Evolutionary conservation across 2,329 filamentous ascomycete species (phyloP), one percentile per base, ranked within the genome.

Genomic region (Penicillium sp.): DNA sequence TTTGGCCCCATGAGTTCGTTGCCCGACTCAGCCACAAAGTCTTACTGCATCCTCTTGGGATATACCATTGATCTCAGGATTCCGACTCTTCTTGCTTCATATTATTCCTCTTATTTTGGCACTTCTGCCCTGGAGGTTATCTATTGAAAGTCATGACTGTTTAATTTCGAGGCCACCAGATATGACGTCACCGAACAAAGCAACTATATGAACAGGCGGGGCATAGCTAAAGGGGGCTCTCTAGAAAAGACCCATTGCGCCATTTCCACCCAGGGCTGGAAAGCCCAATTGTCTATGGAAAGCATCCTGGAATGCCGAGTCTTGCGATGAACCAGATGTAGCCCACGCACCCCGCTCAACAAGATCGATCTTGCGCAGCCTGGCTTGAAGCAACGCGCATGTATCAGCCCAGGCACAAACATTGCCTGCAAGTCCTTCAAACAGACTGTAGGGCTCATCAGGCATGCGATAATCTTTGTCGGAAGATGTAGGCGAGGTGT

Each of bases 401-500:
- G 72, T 66, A 29, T 77, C 74, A 18, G 72, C 66, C 75, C 75
- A 77, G 6, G 74, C 74, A 55, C 72, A 74, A 3, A 76, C 44
- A 32, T 66, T 73, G 1, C 75, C 75, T 1, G 73, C 62, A 9
- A 77, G 60, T 2, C 75, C 75, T 49, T 77, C 74, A 25, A 69
- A 73, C 18, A 75, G 61, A 31, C 68, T 68, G 49, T 70, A 76
- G 6, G 75, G 73, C 21, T 65, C 65, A 61, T 77, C 74, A 2
- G 74, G 73, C 63, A 72, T 65, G n/a, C 73, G 72, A 44, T 74
- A 76, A 23, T 70, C 62, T 44, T 65, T 61, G 3, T 57, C 59
- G 6, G 59, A 55, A 18, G 51, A 54, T 34, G 54, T 27, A 13
- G 59, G 39, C 0, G 55, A 53, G 18, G 47, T 62, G 37, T 61